phyloP scores from a whole-genome alignment of 345 rosid genomes.

The Reutealis trisperma region DNA sequence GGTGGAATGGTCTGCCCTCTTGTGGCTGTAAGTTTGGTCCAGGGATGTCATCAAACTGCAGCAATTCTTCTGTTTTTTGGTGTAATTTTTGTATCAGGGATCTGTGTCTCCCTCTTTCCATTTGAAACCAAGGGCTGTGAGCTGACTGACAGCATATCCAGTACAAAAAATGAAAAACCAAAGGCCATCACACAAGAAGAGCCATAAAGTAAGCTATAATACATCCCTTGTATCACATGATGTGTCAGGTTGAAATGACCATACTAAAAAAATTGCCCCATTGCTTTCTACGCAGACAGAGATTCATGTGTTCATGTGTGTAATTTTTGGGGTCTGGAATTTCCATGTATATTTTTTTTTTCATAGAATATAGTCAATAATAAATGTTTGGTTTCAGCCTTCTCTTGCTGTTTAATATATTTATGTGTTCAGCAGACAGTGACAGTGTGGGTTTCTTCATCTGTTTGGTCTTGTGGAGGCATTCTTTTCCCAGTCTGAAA shows the following conservation, averaged over 20 bases:
- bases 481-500: not conserved
- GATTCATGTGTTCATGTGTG: not conserved
- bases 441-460: not conserved
- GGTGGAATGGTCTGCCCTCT: slow-evolving; percentile 91
- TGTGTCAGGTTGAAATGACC: not conserved
- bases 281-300: not conserved
- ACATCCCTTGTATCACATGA: not conserved
- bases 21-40: slow-evolving; percentile 80
- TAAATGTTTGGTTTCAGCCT: too few relatives aligned
- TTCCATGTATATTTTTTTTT: not conserved
- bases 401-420: not conserved
- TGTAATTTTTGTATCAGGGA: slow-evolving; percentile 58
- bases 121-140: slow-evolving; percentile 81
- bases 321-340: not conserved
- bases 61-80: slow-evolving; percentile 65
- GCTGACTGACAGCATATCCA: slow-evolving; percentile 48
- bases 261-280: not conserved
- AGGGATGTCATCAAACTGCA: slow-evolving; percentile 74
- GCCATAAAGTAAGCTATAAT: not conserved
- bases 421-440: not conserved
- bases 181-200: not conserved
- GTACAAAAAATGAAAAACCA: slow-evolving; percentile 15
- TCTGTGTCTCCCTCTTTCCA: slow-evolving; percentile 72
- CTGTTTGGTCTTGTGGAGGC: not conserved
- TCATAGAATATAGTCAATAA: not conserved